phyloP scores from a whole-genome alignment of 352 stramenopile genomes.

The Ophiocytium majus region DNA sequence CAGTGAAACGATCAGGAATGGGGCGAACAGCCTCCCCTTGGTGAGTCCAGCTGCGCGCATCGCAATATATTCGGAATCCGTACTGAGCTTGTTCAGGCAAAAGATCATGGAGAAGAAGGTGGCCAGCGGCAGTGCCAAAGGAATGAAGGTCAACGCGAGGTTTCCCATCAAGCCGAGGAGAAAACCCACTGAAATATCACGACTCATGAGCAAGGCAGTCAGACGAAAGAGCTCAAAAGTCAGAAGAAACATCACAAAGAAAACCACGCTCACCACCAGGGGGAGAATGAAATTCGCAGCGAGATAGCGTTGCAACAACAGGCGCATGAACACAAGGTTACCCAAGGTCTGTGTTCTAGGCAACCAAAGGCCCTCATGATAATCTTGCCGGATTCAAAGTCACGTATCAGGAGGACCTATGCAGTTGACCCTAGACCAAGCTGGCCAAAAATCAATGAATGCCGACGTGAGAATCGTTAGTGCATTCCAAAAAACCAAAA shows the following conservation, averaged over 20 bases:
- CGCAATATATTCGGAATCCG: constrained; percentile 6
- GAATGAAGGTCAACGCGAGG: neutral
- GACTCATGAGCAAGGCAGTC: neutral
- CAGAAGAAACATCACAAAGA: constrained; percentile 4
- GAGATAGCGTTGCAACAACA: neutral
- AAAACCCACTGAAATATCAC: neutral
- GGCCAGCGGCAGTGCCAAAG: neutral
- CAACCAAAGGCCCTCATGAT: neutral
- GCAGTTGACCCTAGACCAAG: neutral
- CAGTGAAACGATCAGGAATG: neutral
- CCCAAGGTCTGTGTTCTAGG: neutral
- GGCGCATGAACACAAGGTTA: neutral
- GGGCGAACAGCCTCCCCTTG: neutral
- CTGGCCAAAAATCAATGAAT: neutral
- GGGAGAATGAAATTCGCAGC: constrained; percentile 8
- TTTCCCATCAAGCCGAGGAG: neutral
- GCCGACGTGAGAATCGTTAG: neutral
- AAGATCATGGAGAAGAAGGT: constrained; percentile 1
- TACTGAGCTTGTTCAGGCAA: neutral
- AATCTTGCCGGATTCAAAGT: constrained; percentile 4
- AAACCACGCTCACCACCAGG: neutral
- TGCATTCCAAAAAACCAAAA: constrained; percentile 8
- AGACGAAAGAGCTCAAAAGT: neutral
- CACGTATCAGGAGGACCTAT: neutral
- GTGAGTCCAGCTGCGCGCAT: constrained; percentile 1